Conservation (phyloP, 2,329 filamentous ascomycete genomes). For the Acarospora socialis region DNA sequence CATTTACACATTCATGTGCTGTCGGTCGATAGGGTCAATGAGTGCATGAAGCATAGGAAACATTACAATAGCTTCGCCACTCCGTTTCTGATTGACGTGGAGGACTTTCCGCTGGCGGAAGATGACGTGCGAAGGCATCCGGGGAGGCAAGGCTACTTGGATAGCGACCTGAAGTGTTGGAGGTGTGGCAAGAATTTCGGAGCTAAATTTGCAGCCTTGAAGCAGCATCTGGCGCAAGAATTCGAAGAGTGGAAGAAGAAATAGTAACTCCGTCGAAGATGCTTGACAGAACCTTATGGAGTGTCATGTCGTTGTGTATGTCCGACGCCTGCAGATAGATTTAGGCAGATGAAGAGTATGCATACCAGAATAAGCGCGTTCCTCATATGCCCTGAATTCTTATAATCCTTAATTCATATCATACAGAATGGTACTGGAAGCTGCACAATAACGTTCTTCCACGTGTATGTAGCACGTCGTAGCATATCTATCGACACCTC, state of each 20-base stretch:
- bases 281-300: no score
- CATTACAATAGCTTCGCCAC: conserved; percentile 91
- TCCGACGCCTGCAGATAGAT: no score
- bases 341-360: no score
- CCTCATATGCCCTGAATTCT: no score
- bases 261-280: no score
- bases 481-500: no score
- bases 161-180: conserved; percentile 65
- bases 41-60: conserved; percentile 59
- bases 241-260: conserved; percentile 60
- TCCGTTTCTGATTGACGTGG: conserved; percentile 63
- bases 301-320: no score
- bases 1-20: conserved; percentile 85
- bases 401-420: no score
- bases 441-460: no score
- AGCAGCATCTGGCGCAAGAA: conserved; percentile 60
- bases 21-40: conserved; percentile 62
- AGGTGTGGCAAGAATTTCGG: conserved; percentile 61
- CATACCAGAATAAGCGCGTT: no score
- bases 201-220: conserved; percentile 58
- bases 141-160: conserved; percentile 43
- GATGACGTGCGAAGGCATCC: conserved; percentile 51
- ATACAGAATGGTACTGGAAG: no score
- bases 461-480: no score
- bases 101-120: conserved; percentile 59